Percentiles rank a stretch among this genome's conserved stretches.
Conservation (phyloP, 768 basidiomycete species). For the Gymnopilus dilepis region DNA sequence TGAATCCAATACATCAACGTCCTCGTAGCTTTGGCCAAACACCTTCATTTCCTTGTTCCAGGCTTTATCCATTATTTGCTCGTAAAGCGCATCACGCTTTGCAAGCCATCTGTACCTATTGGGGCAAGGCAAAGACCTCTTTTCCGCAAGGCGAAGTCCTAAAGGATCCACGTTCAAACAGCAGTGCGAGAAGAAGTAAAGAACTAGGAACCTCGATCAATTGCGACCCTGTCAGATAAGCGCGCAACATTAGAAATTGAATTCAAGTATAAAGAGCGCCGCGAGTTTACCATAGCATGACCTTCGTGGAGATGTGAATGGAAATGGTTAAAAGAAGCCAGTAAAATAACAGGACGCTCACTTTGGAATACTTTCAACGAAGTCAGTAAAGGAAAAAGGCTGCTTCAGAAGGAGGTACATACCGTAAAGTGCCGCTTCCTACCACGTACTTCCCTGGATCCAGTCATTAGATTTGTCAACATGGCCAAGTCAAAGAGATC, state of each 20-base stretch:
- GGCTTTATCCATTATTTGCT: conserved; percentile 89
- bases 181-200: neutral
- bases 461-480: neutral
- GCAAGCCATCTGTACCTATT: conserved; percentile 71
- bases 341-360: neutral
- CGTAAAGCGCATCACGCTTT: conserved; percentile 85
- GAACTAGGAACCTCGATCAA: conserved; percentile 75
- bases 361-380: conserved; percentile 25
- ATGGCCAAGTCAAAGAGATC: neutral
- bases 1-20: conserved; percentile 80
- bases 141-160: conserved; percentile 91
- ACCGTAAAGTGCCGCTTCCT: conserved; percentile 87
- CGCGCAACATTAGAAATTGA: neutral
- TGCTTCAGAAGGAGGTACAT: conserved; percentile 27
- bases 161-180: neutral
- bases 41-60: conserved; percentile 75
- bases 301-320: conserved; percentile 51
- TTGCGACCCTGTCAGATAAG: conserved; percentile 75
- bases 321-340: neutral
- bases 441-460: conserved; percentile 85
- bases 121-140: conserved; percentile 90
- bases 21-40: conserved; percentile 93
- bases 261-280: neutral
- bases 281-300: conserved; percentile 83
- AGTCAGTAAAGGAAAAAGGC: neutral